Percentiles rank a stretch among this genome's conserved stretches.
phyloP scores from a whole-genome alignment of 768 basidiomycete species.

The Boletus pseudo-olivaceus region DNA sequence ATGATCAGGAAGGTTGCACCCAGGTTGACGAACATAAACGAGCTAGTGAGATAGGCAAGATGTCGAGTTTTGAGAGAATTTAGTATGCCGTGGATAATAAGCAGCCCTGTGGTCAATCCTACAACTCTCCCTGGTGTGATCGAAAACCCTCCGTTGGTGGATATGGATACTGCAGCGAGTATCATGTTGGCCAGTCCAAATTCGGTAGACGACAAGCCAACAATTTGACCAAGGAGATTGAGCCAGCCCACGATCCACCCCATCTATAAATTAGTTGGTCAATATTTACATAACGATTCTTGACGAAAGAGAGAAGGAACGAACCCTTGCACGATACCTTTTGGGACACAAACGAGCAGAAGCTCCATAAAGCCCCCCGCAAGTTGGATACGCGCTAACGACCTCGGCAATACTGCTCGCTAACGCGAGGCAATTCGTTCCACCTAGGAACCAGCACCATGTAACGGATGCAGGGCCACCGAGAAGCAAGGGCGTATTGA shows the following conservation, averaged over 20 bases:
- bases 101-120: constrained; percentile 38
- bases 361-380: constrained; percentile 55
- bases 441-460: constrained; percentile 36
- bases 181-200: constrained; percentile 37
- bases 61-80: constrained; percentile 43
- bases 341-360: constrained; percentile 71
- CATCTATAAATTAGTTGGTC: constrained; percentile 12
- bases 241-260: constrained; percentile 35
- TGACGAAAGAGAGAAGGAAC: constrained; percentile 6
- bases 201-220: constrained; percentile 34
- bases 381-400: constrained; percentile 32
- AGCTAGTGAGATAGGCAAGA: constrained; percentile 33
- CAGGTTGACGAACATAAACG: constrained; percentile 45
- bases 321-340: constrained; percentile 59
- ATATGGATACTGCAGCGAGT: constrained; percentile 26
- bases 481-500: constrained; percentile 36
- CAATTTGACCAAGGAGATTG: constrained; percentile 24
- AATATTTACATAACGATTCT: not conserved
- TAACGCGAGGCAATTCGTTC: constrained; percentile 27
- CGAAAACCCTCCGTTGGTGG: constrained; percentile 30
- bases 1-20: constrained; percentile 40
- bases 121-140: constrained; percentile 40
- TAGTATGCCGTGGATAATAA: constrained; percentile 39
- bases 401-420: constrained; percentile 31
- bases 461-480: constrained; percentile 37